Evolutionary conservation across 169 alveolate genomes (phyloP).

Genomic region (Eimeria necatrix): DNA sequence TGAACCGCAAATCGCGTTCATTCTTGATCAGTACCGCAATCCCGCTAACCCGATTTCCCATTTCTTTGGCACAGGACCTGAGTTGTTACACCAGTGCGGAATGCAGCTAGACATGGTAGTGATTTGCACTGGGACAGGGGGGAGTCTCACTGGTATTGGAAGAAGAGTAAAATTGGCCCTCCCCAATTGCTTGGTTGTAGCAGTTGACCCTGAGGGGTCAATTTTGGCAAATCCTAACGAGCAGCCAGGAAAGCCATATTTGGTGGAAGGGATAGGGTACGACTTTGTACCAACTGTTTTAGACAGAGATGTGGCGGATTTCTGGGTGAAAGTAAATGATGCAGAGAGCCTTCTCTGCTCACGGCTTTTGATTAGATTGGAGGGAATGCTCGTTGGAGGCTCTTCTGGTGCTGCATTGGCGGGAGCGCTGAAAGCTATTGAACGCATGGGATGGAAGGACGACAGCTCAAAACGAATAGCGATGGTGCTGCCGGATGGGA

Average conservation of each 20-base stretch:
- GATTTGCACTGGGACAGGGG: slow-evolving; percentile 95
- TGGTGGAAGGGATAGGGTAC: slow-evolving; percentile 95
- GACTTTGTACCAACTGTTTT: slow-evolving; percentile 89
- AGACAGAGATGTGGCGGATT: slow-evolving; percentile 86
- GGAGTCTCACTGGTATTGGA: slow-evolving; percentile 95
- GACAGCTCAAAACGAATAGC: slow-evolving; percentile 75
- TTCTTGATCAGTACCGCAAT: slow-evolving; percentile 94
- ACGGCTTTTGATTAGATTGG: slow-evolving; percentile 89
- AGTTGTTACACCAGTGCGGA: slow-evolving; percentile 91
- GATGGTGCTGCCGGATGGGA: slow-evolving; percentile 83
- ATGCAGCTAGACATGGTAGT: slow-evolving; percentile 93
- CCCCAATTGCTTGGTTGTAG: slow-evolving; percentile 90
- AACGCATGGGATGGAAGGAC: slow-evolving; percentile 82
- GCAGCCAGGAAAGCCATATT: background rate
- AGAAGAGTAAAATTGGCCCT: slow-evolving; percentile 91
- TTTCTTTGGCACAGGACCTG: slow-evolving; percentile 96
- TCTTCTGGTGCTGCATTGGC: slow-evolving; percentile 91
- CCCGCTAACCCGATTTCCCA: slow-evolving; percentile 96
- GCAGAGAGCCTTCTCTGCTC: slow-evolving; percentile 89
- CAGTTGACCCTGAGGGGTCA: slow-evolving; percentile 95
- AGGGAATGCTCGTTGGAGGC: slow-evolving; percentile 94
- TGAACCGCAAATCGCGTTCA: slow-evolving; percentile 52
- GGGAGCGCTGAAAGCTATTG: slow-evolving; percentile 88
- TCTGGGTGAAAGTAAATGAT: slow-evolving; percentile 90
- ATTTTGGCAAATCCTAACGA: slow-evolving; percentile 73